Base-by-base conservation (phyloP, 805 yeast genomes). In the Metschnikowia dekortorum region DNA sequence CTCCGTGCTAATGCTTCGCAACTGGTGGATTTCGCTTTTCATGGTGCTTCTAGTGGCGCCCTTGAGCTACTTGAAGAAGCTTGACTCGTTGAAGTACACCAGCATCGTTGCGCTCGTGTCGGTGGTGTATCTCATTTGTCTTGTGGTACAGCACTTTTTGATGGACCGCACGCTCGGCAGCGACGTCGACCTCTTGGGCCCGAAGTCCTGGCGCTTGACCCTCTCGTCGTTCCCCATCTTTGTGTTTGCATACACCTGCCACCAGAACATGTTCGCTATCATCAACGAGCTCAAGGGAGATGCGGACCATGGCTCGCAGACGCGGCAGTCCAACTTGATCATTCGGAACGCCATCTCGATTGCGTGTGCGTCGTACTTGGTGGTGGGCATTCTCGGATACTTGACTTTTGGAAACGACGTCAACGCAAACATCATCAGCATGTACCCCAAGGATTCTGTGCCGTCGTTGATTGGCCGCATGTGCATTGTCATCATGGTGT, bases 391-490 rank as follows among this genome's bases (percentile, higher is more conserved):
- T 1, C 61, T 80, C 13, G 96, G 95, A 0, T 87, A 87, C 63
- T 66, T 87, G 45, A 86, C 97, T 0, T 90, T 87, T 72, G 98
- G 98, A 43, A 84, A 83, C 59, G 73, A 78, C 34, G 92, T 89
- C 29, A 71, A 69, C 32, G 92, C 91, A 18, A 87, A 87, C 62
- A 80, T 87, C 56, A 77, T 87, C 47, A 66, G 86, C 51, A 79
- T 84, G 78, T 87, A 87, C 60, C 79, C 84, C 35, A 71, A 75
- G 6, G 70, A 76, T 49, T 74, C 81, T 2, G 58, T 73, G 9
- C 68, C 75, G 47, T 74, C 84, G 2, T 62, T 71, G 33, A 61
- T 72, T 44, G 94, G 89, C 6, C 78, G 86, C 55, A 71, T 80
- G 33, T 74, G 86, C 40, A 72, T 87, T 34, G 87, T 84, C 0